Evolutionary conservation across 2,329 filamentous ascomycete species (phyloP).

Genomic region (Colletotrichum magnum): DNA sequence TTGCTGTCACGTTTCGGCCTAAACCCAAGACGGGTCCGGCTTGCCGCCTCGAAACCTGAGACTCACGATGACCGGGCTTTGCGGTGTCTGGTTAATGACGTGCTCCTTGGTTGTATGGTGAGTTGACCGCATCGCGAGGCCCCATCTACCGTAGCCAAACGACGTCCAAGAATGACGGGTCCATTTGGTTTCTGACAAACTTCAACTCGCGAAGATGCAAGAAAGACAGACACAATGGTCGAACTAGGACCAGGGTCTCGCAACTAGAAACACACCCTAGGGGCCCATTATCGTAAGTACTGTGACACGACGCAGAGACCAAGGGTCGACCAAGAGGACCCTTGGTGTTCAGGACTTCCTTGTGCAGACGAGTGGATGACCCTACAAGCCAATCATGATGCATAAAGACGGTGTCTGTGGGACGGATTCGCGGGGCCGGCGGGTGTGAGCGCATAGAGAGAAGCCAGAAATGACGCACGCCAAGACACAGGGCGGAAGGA

Average conservation of each 20-base stretch:
- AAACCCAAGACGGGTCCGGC: not conserved
- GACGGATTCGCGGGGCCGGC: slow-evolving; percentile 30
- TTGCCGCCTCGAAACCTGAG: not conserved
- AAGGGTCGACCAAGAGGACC: slow-evolving; percentile 24
- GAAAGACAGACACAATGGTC: slow-evolving; percentile 11
- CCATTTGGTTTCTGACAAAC: slow-evolving; percentile 30
- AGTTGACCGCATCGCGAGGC: slow-evolving; percentile 10
- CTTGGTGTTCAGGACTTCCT: slow-evolving; percentile 33
- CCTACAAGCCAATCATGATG: not conserved
- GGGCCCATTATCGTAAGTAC: slow-evolving; percentile 15
- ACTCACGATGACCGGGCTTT: slow-evolving; percentile 15
- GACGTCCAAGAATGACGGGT: slow-evolving; percentile 26
- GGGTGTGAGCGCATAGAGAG: slow-evolving; percentile 20
- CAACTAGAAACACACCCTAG: slow-evolving; percentile 14
- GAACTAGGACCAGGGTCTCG: slow-evolving; percentile 12
- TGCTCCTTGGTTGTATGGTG: slow-evolving; percentile 4
- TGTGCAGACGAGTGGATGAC: slow-evolving; percentile 1
- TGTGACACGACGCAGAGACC: slow-evolving; percentile 4
- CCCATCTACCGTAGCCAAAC: slow-evolving; percentile 16
- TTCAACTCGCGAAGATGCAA: slow-evolving; percentile 20
- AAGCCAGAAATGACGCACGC: slow-evolving; percentile 31
- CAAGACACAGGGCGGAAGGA: slow-evolving; percentile 6
- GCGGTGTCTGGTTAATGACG: slow-evolving; percentile 23
- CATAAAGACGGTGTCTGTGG: not conserved
- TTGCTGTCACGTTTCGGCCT: slow-evolving; percentile 9